phyloP scores from a whole-genome alignment of 1,284 basidiomycete species.

The Leccinum solheimii region DNA sequence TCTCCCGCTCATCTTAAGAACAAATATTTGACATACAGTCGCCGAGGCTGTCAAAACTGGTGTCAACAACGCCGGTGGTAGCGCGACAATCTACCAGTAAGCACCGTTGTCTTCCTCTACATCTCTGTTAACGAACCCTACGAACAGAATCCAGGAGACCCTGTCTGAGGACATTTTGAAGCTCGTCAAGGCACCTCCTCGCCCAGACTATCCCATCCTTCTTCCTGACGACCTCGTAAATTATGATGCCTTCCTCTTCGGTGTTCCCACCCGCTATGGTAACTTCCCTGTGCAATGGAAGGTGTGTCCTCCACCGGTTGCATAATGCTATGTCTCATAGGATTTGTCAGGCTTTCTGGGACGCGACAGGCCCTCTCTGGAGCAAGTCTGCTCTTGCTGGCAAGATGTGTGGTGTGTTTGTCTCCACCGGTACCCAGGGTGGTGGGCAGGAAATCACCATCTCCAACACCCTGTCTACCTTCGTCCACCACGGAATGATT shows the following conservation, averaged over 20 bases:
- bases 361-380: conserved; percentile 82
- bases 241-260: conserved; percentile 70
- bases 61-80: conserved; percentile 69
- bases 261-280: conserved; percentile 80
- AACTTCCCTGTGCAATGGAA: conserved; percentile 73
- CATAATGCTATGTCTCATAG: not conserved
- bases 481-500: conserved; percentile 79
- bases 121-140: not conserved
- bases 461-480: conserved; percentile 65
- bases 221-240: conserved; percentile 62
- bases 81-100: conserved; percentile 72
- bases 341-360: conserved; percentile 67
- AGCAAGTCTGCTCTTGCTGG: conserved; percentile 67
- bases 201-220: conserved; percentile 74
- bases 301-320: conserved; percentile 36
- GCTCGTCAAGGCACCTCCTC: conserved; percentile 76
- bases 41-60: conserved; percentile 79
- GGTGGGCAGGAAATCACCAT: conserved; percentile 78
- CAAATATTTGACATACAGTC: conserved; percentile 46
- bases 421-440: conserved; percentile 64
- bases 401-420: conserved; percentile 79
- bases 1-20: not conserved
- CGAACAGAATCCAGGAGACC: conserved; percentile 75
- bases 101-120: conserved; percentile 27
- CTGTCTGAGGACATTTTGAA: conserved; percentile 74